Evolutionary conservation across 139 green algal species (phyloP).

Genomic region (Volvox africanus): DNA sequence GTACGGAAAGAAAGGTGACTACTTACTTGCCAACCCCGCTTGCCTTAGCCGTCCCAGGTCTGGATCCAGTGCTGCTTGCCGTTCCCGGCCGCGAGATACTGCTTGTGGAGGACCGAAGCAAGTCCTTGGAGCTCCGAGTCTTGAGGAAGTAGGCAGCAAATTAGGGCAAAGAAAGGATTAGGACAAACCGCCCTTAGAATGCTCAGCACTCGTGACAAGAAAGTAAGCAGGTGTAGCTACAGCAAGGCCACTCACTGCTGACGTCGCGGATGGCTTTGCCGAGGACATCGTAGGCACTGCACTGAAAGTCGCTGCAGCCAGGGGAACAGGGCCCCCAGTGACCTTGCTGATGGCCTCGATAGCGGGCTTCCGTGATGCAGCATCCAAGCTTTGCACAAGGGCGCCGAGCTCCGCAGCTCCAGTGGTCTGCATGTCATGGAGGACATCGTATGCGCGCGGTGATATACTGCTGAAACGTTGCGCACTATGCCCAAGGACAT

Average conservation of each 20-base stretch:
- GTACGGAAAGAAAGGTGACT: background rate
- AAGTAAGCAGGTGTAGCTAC: too few relatives aligned
- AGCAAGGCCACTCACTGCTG: background rate
- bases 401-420: conserved; percentile 42
- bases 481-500: too few relatives aligned
- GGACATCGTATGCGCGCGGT: too few relatives aligned
- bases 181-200: background rate
- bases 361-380: conserved; percentile 42
- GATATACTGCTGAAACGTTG: too few relatives aligned
- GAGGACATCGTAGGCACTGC: background rate
- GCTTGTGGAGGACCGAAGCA: conserved; percentile 17
- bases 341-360: conserved; percentile 64
- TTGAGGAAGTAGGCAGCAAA: background rate
- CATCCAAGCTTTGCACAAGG: conserved; percentile 30
- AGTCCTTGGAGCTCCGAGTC: conserved; percentile 2
- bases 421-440: conserved; percentile 34
- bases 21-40: background rate
- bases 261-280: background rate
- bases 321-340: conserved; percentile 12
- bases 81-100: background rate
- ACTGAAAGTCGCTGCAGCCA: background rate
- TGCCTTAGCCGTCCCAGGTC: background rate
- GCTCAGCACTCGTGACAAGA: background rate
- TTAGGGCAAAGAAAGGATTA: background rate
- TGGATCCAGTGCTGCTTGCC: background rate